These are phyloP conservation scores for Xylaria intraflava DNA, from an alignment of 495 filamentous ascomycete genomes.

Conservation along the genomic window DNA sequence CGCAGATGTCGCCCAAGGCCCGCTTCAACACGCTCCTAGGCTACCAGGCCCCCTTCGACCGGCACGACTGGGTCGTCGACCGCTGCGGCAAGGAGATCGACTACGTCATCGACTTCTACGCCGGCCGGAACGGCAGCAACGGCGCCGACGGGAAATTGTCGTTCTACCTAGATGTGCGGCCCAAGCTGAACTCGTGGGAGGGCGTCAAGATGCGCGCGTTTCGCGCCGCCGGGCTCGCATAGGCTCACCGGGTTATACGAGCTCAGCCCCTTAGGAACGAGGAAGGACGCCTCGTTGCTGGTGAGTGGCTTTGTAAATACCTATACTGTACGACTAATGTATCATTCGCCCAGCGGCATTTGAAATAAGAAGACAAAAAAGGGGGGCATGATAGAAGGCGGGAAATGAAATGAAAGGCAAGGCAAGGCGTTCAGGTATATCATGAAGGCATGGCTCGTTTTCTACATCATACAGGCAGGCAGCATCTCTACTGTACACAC, in stretches of 20 bases:
- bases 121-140: conserved; percentile 54
- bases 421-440: conserved; percentile 13
- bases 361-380: background rate
- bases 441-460: conserved; percentile 7
- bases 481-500: conserved; percentile 15
- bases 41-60: conserved; percentile 86
- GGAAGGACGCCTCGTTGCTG: background rate
- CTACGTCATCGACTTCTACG: conserved; percentile 98
- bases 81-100: conserved; percentile 83
- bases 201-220: conserved; percentile 76
- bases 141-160: conserved; percentile 60
- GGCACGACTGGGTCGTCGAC: conserved; percentile 96
- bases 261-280: background rate
- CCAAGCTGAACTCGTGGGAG: conserved; percentile 88
- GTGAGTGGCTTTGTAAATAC: conserved; percentile 12
- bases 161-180: conserved; percentile 92
- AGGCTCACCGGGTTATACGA: background rate
- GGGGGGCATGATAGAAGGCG: background rate
- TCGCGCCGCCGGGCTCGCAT: conserved; percentile 55
- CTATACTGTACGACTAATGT: conserved; percentile 12
- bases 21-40: conserved; percentile 74
- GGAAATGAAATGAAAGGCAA: background rate
- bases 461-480: conserved; percentile 1
- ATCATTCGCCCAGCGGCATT: background rate
- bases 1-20: conserved; percentile 72